Percentiles rank a stretch among this genome's conserved stretches.
Conservation (phyloP, 1,284 basidiomycete genomes). For the Marasmius fiardii region DNA sequence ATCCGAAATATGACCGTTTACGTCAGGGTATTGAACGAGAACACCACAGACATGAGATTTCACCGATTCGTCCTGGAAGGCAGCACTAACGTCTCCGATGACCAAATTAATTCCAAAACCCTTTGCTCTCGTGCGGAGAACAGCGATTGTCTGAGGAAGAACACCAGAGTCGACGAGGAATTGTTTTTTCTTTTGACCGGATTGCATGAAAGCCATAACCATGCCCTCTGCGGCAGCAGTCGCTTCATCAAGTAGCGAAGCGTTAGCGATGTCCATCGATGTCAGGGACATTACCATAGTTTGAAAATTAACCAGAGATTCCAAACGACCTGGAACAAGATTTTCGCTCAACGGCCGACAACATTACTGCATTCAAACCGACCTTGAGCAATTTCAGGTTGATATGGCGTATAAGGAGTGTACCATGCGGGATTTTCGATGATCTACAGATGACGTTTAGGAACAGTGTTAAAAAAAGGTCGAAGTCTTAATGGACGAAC, state of each 20-base stretch:
- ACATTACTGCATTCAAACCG: constrained; percentile 9
- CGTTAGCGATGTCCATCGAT: constrained; percentile 92
- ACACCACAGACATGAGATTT: constrained; percentile 79
- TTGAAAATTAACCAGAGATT: constrained; percentile 97
- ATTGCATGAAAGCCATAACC: constrained; percentile 75
- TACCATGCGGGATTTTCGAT: constrained; percentile 99
- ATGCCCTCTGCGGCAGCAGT: constrained; percentile 94
- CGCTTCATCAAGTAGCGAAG: constrained; percentile 88
- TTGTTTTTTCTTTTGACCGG: constrained; percentile 73
- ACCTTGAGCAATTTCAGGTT: constrained; percentile 94
- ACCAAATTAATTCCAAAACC: constrained; percentile 86
- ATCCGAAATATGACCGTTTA: constrained; percentile 83
- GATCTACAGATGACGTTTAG: constrained; percentile 44
- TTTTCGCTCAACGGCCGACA: constrained; percentile 9
- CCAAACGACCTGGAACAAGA: constrained; percentile 71
- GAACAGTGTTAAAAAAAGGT: constrained; percentile 1
- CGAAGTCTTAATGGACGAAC: constrained; percentile 38
- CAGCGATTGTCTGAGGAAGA: constrained; percentile 83
- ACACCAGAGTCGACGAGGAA: constrained; percentile 86
- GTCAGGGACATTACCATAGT: constrained; percentile 96
- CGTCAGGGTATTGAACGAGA: constrained; percentile 91
- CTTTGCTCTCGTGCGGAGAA: constrained; percentile 83
- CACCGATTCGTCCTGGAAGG: constrained; percentile 50
- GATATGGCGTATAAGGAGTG: constrained; percentile 94
- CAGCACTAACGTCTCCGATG: constrained; percentile 56